These are phyloP conservation scores for Chlorella sp. DNA, from an alignment of 139 green algal species.

Conservation along the genomic window DNA sequence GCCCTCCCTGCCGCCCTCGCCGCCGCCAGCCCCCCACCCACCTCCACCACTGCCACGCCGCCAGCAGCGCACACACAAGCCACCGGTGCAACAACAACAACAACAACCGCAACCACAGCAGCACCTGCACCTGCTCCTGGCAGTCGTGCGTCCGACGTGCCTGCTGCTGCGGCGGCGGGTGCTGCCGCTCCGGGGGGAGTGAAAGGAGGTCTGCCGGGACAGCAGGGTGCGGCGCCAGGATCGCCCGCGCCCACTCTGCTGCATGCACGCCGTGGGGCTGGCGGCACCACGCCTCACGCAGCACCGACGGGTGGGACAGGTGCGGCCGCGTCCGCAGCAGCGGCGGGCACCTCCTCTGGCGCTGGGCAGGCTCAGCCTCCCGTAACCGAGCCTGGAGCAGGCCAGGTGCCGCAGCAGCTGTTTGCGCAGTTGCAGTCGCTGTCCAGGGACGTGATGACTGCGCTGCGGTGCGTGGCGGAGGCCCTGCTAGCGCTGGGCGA, in stretches of 20 bases:
- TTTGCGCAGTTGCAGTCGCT: not conserved
- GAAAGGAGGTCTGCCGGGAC: too few relatives aligned
- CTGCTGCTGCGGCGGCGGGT: constrained; percentile 1
- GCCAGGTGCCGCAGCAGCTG: not conserved
- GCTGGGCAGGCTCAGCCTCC: not conserved
- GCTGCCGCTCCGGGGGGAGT: too few relatives aligned
- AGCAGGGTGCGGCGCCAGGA: constrained; percentile 17
- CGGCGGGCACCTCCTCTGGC: not conserved
- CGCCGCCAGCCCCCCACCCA: too few relatives aligned
- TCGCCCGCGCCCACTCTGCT: not conserved
- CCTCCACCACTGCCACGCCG: too few relatives aligned
- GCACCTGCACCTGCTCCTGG: constrained; percentile 1
- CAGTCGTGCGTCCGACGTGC: not conserved
- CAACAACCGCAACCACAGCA: not conserved
- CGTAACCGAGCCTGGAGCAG: not conserved
- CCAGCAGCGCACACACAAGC: not conserved
- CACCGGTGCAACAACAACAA: not conserved
- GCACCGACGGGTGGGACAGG: constrained; percentile 9
- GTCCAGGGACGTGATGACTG: not conserved
- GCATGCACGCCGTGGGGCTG: not conserved
- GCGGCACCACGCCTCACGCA: constrained; percentile 1
- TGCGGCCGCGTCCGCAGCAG: not conserved
- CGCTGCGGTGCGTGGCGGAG: not conserved
- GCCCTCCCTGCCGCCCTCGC: constrained; percentile 8
- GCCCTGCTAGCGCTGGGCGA: constrained; percentile 14